phyloP scores from a whole-genome alignment of 352 stramenopile species.

The Proteromonas lacertae region DNA sequence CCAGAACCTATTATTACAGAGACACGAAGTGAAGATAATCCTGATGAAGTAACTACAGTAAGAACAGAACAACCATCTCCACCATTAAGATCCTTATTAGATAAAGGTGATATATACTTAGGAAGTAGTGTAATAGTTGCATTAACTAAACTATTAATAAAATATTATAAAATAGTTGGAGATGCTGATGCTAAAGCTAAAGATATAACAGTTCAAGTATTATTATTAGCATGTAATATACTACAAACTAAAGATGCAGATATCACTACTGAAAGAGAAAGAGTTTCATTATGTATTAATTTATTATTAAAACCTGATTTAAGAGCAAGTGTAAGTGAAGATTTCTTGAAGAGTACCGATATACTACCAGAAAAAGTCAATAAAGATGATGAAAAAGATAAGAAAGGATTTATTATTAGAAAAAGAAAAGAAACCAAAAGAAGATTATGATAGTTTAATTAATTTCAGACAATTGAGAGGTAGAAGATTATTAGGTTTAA shows the following conservation, averaged over 20 bases:
- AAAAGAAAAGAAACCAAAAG: conserved; percentile 27
- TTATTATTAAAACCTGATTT: no score
- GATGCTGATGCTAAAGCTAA: conserved; percentile 16
- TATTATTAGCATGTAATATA: conserved; percentile 28
- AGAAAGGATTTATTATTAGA: conserved; percentile 19
- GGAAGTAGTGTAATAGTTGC: conserved; percentile 49
- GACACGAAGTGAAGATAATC: conserved; percentile 13
- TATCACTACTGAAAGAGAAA: conserved; percentile 21
- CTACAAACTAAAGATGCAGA: conserved; percentile 28
- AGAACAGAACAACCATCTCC: no score
- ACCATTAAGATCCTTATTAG: conserved; percentile 15
- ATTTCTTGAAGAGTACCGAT: conserved; percentile 19
- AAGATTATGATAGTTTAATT: conserved; percentile 48
- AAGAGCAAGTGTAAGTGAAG: no score
- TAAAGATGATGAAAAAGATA: conserved; percentile 29
- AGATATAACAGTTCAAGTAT: conserved; percentile 24
- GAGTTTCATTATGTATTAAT: no score
- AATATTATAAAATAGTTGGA: conserved; percentile 11
- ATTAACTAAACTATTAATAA: conserved; percentile 80
- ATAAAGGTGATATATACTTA: conserved; percentile 77
- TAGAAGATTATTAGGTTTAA: conserved; percentile 44
- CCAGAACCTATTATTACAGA: no score
- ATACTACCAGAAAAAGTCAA: no score
- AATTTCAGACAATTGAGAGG: conserved; percentile 75
- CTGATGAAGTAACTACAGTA: conserved; percentile 5